Evolutionary conservation across 768 basidiomycete genomes (phyloP), one percentile per base, ranked within the genome.

Genomic region (Tephrocybe rancida): DNA sequence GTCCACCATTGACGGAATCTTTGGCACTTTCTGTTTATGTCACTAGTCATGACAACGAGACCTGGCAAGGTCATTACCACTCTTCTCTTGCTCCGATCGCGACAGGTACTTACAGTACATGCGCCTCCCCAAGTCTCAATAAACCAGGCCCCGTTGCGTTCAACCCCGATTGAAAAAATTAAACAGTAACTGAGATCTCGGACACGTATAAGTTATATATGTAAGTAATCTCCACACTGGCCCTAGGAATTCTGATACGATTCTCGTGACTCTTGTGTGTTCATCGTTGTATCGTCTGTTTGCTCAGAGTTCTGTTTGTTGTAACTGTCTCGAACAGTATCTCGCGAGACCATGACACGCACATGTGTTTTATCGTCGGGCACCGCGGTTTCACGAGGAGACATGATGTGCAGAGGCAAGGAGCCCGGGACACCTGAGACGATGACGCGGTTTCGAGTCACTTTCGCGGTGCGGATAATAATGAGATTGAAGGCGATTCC

Each of bases 401-500:
- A 18, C 5, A 30, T 30, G 44, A 44, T 19, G 18, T 44, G 44
- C 44, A 26, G 13, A 30, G 29, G 29, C 29, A 30, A 30, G 13
- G 29, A 30, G 7, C 29, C 35, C 35, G 29, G n/a, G 45, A 16
- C 19, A 19, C 16, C 30, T 13, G 39, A 29, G 13, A n/a, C 29
- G 13, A 30, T 13, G 29, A 13, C 5, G 7, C 29, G 25, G 24
- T 9, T 25, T 3, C 47, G 53, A 14, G 8, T 29, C 27, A 27
- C 54, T 9, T 44, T 44, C 5, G 46, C 18, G 21, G 53, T 49
- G 14, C 53, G 53, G 11, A 55, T 49, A 16, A 55, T 49, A 30
- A 55, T 49, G 26, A 55, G 48, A 29, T 55, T 55, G 34, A 55
- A 54, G 35, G 53, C 53, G 18, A 54, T 49, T n/a, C 53, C 53